Base-by-base conservation (phyloP, 106 monocot genomes). In the Triglochin maritima region DNA sequence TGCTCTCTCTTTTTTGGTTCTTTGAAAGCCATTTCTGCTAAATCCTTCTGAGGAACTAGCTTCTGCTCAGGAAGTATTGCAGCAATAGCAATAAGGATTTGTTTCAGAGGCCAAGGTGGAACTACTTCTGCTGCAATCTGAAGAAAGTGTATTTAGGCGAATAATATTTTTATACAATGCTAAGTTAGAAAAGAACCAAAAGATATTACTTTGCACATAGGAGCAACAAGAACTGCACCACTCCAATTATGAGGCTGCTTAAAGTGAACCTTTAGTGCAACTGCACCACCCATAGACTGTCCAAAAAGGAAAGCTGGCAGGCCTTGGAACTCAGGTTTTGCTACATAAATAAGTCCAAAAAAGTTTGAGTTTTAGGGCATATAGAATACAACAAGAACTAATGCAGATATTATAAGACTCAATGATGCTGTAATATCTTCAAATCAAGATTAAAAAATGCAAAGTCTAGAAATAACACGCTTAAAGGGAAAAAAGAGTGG, bases 201-300 rank as follows among this genome's bases (percentile, higher is more conserved):
- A 10, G 60, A 7, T 56, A 42, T 75, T 81, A 90, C 90, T 80
- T 96, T 90, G 60, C 95, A 96, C 95, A 96, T 96, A 2, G 95
- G 95, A 59, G 95, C 95, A 76, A 96, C 87, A 17, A 96, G 75
- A 17, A 96, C 65, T 44, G 95, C 90, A 70, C 95, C 95, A 83
- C 84, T 61, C 95, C 95, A 96, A 56, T 71, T 72, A 70, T 68
- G 49, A 2, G 87, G 80, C 54, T 87, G 84, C 17, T 83, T 83
- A 45, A 95, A 85, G 64, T 90, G 90, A 54, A 90, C 68, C 65
- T 95, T 95, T 68, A 95, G 65, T 59, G 95, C 87, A 76, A 95
- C 87, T 63, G 95, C 95, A 59, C 90, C 95, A 64, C 95, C 95
- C 90, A 96, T 79, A 13, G 95, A 90, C 78, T 90, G 90, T 9